A percentile compares a stretch with the other conserved stretches of the same genome.
phyloP scores from a whole-genome alignment of 495 filamentous ascomycete genomes.

The Hypoxylon cercidicola region DNA sequence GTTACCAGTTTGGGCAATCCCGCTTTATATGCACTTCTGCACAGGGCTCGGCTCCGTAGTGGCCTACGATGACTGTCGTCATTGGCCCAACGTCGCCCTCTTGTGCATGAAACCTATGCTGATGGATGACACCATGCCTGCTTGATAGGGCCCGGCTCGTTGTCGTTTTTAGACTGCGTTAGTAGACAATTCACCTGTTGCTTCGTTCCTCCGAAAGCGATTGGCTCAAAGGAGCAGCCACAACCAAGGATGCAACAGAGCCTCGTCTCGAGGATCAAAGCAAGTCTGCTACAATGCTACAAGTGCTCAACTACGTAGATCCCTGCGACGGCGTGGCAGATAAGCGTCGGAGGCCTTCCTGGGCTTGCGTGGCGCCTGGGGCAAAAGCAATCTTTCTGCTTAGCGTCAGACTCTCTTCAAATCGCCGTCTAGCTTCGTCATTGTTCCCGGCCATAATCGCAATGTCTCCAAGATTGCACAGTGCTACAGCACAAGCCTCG shows the following conservation, averaged over 20 bases:
- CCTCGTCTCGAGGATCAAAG: neutral
- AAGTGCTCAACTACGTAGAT: constrained; percentile 14
- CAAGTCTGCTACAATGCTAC: neutral
- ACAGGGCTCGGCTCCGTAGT: no score
- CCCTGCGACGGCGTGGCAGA: constrained; percentile 10
- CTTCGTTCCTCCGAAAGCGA: neutral
- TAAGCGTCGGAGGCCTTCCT: constrained; percentile 66
- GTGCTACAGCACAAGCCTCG: constrained; percentile 83
- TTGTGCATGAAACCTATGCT: neutral
- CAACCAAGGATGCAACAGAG: neutral
- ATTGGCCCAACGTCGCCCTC: no score
- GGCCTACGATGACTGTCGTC: no score
- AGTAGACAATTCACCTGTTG: constrained; percentile 1
- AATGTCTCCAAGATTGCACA: constrained; percentile 86
- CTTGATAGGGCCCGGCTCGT: no score
- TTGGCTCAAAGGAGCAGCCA: neutral
- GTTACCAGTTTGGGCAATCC: no score
- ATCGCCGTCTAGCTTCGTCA: constrained; percentile 70
- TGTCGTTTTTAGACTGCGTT: no score
- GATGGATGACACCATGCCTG: no score
- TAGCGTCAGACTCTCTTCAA: constrained; percentile 70
- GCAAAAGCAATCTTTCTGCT: constrained; percentile 71
- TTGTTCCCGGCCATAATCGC: constrained; percentile 73
- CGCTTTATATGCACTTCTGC: no score
- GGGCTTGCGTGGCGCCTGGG: constrained; percentile 69